These are phyloP conservation scores for Trichocladium antarcticum DNA, from an alignment of 495 filamentous ascomycete species.

Conservation along the genomic window DNA sequence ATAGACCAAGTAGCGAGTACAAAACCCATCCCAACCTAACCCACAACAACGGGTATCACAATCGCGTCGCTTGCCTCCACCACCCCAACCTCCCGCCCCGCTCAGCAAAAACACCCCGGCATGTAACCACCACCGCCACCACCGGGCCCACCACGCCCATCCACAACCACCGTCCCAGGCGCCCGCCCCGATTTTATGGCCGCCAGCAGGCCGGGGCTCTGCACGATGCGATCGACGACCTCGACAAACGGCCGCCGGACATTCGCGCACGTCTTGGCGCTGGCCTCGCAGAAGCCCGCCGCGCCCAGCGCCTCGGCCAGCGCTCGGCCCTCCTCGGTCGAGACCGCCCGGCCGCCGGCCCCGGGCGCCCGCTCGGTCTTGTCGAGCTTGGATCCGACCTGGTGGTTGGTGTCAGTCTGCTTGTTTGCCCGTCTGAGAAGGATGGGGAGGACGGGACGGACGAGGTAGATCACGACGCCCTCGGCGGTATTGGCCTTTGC, in stretches of 20 bases:
- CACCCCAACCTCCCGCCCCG: not conserved
- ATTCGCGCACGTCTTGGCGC: conserved; percentile 45
- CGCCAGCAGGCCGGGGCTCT: conserved; percentile 33
- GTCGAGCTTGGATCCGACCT: conserved; percentile 48
- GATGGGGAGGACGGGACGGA: conserved; percentile 16
- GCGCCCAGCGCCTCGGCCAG: conserved; percentile 39
- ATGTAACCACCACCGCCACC: conserved; percentile 1
- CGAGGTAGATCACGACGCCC: conserved; percentile 43
- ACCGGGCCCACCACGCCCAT: not conserved
- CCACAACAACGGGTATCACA: no score
- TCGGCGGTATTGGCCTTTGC: conserved; percentile 42
- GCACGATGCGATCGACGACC: conserved; percentile 43
- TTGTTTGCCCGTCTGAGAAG: conserved; percentile 2
- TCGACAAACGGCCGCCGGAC: conserved; percentile 45
- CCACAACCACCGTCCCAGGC: conserved; percentile 10
- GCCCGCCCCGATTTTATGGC: conserved; percentile 16
- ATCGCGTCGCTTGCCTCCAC: no score
- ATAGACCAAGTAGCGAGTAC: not conserved
- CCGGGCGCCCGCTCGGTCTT: conserved; percentile 22
- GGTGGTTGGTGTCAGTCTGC: not conserved
- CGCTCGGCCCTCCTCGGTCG: conserved; percentile 39
- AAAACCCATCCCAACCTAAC: not conserved
- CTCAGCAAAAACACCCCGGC: conserved; percentile 18
- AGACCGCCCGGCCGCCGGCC: conserved; percentile 33
- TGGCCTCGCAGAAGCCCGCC: conserved; percentile 44